phyloP scores from a whole-genome alignment of 2,329 filamentous ascomycete genomes.

The Diaporthe sp. region DNA sequence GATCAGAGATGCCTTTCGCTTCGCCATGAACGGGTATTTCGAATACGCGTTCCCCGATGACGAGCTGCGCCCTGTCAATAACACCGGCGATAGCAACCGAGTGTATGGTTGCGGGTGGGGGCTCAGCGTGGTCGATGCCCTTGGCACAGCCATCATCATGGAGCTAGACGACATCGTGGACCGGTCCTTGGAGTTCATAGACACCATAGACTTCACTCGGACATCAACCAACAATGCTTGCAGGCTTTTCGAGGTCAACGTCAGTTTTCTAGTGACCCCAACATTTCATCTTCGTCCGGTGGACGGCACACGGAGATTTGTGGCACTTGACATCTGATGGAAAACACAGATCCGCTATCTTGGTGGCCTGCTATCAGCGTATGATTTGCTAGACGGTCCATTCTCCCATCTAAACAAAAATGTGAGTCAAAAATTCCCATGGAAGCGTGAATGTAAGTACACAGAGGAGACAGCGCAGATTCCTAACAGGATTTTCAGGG shows the following conservation, averaged over 20 bases:
- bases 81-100: constrained; percentile 19
- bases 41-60: constrained; percentile 27
- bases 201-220: constrained; percentile 25
- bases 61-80: constrained; percentile 19
- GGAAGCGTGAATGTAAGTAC: fast-evolving
- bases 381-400: constrained; percentile 17
- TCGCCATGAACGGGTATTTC: constrained; percentile 28
- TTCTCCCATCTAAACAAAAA: constrained; percentile 6
- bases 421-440: neutral
- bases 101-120: constrained; percentile 17
- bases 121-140: constrained; percentile 21
- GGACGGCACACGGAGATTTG: neutral
- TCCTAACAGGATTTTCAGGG: neutral
- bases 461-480: neutral
- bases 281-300: neutral
- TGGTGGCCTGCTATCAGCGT: constrained; percentile 1
- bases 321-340: neutral
- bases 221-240: constrained; percentile 13
- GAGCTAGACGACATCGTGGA: constrained; percentile 9
- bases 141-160: constrained; percentile 21
- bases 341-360: constrained; percentile 8
- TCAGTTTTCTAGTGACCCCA: neutral
- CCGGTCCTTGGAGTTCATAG: neutral
- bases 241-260: constrained; percentile 30
- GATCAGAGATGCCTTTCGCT: constrained; percentile 21